These are phyloP conservation scores for Trichosporon asahii DNA, from an alignment of 1,284 basidiomycete genomes.

Conservation along the genomic window DNA sequence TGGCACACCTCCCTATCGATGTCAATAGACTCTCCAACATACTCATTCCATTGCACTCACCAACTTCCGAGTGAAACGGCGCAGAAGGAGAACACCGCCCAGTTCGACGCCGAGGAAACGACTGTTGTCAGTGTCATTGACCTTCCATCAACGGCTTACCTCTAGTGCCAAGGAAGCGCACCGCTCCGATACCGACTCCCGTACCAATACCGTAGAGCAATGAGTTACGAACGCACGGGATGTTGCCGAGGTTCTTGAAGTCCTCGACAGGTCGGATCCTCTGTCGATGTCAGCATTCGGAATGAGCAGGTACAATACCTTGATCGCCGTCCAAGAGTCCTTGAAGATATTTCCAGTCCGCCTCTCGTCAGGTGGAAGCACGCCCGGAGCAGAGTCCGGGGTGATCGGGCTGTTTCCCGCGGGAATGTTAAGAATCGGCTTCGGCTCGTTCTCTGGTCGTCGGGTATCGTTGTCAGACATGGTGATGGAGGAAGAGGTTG, in stretches of 20 bases:
- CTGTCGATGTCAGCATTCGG: conserved; percentile 11
- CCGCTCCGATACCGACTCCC: conserved; percentile 42
- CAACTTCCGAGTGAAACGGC: conserved; percentile 38
- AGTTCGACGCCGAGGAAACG: conserved; percentile 32
- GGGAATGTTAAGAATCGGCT: conserved; percentile 31
- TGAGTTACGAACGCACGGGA: conserved; percentile 47
- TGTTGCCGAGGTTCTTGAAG: conserved; percentile 36
- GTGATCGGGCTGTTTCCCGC: conserved; percentile 33
- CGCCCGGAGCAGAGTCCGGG: conserved; percentile 15
- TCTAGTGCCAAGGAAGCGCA: conserved; percentile 43
- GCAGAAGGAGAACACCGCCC: conserved; percentile 47
- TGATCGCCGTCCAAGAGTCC: conserved; percentile 32
- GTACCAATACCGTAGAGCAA: conserved; percentile 49
- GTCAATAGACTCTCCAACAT: neutral
- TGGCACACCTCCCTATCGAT: conserved; percentile 44
- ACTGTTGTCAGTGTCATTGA: conserved; percentile 9
- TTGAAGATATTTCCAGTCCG: conserved; percentile 25
- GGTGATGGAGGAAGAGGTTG: neutral
- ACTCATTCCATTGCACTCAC: conserved; percentile 24
- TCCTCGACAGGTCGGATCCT: conserved; percentile 20
- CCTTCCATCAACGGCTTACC: conserved; percentile 30
- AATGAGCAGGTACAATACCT: conserved; percentile 21
- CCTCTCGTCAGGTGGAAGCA: conserved; percentile 20
- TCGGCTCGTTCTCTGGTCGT: conserved; percentile 2
- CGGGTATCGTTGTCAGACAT: conserved; percentile 20